Evolutionary conservation across 2,329 filamentous ascomycete genomes (phyloP), one percentile per base, ranked within the genome.

Genomic region (Cladophialophora immunda): DNA sequence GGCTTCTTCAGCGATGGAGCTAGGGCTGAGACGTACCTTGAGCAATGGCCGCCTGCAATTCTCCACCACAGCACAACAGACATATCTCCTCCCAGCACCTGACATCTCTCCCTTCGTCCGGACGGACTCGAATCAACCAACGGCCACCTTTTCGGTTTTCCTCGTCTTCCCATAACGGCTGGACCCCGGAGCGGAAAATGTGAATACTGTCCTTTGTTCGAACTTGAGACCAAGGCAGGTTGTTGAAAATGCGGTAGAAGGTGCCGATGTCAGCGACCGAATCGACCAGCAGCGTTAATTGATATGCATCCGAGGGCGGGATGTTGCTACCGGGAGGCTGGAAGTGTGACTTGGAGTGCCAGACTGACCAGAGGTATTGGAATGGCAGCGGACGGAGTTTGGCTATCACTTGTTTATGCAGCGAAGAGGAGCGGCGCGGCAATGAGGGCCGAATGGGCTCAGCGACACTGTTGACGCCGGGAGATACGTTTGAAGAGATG

Each of bases 81-180:
- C 72, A 74, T 8, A 73, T 58, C 62, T 74, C 72, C 59, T 74
- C 72, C 72, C 72, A 74, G 1, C 65, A 62, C 52, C 65, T 67
- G n/a, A 71, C 45, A n/a, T 69, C 67, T 50, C 61, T 65, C 3
- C 65, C 62, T 13, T 38, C 57, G 41, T 86, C 85, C 83, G 97
- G 97, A 70, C 90, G 89, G 53, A 97, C 90, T 58, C 94, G 89
- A 80, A 98, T 97, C 25, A 93, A 96, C 93, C 93, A 97, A 77
- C 91, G 91, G 58, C 94, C 94, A 60, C 94, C 94, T 68, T 89
- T 85, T 67, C 90, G 84, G 80, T 97, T 97, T 74, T 95, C 89
- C 47, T 92, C 87, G 77, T 98, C 94, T 80, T 93, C 91, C 91
- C 91, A 93, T 72, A 93, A 82, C 64, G 91, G 91, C 70, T 86